These are phyloP conservation scores for Nakazawaea ernobii DNA, from an alignment of 805 yeast genomes.

Conservation along the genomic window DNA sequence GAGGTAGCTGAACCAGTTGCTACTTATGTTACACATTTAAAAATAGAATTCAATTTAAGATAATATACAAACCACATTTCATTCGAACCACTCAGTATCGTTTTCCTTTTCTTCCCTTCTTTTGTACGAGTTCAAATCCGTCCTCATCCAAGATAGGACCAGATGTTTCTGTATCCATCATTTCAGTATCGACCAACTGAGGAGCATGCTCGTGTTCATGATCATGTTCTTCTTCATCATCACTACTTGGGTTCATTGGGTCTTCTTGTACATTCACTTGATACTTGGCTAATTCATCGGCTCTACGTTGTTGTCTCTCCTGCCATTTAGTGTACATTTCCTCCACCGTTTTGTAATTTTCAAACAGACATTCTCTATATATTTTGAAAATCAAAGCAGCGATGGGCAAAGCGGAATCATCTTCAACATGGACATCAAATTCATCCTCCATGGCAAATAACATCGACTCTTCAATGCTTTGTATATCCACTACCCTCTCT, in stretches of 20 bases:
- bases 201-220: conserved; percentile 22
- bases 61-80: not conserved
- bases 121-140: conserved; percentile 86
- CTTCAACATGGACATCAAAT: conserved; percentile 83
- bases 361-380: conserved; percentile 56
- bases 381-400: conserved; percentile 61
- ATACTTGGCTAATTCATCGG: conserved; percentile 16
- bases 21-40: no score
- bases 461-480: conserved; percentile 77
- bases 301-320: conserved; percentile 39
- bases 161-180: conserved; percentile 18
- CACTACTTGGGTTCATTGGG: conserved; percentile 57
- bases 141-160: conserved; percentile 87
- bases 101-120: conserved; percentile 50
- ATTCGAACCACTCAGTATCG: not conserved
- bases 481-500: conserved; percentile 64
- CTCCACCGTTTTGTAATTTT: conserved; percentile 53
- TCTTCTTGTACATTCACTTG: conserved; percentile 49
- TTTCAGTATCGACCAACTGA: conserved; percentile 7
- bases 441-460: conserved; percentile 92
- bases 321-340: conserved; percentile 54
- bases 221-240: conserved; percentile 39
- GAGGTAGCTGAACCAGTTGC: no score
- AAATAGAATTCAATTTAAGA: no score
- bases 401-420: conserved; percentile 75